A percentile compares a stretch with the other conserved stretches of the same genome.
Evolutionary conservation across 345 rosid species (phyloP).

Genomic region (Schrenkiella parvula): DNA sequence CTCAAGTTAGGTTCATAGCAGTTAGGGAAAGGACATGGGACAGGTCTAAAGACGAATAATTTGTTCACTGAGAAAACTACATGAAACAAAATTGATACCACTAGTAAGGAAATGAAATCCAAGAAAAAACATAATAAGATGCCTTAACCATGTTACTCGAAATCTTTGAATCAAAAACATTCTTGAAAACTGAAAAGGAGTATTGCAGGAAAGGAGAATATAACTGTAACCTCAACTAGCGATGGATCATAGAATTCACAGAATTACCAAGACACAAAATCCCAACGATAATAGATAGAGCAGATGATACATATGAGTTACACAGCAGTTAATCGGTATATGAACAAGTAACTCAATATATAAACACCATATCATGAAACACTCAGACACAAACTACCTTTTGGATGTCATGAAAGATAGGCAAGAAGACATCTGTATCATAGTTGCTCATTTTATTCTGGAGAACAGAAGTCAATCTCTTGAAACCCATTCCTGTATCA

Average conservation of each 20-base stretch:
- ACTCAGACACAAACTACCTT: constrained; percentile 36
- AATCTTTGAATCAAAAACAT: too few relatives aligned
- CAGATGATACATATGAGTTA: too few relatives aligned
- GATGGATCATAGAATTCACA: not conserved
- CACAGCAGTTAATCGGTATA: not conserved
- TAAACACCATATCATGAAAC: not conserved
- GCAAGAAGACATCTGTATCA: constrained; percentile 81
- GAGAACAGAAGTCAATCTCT: constrained; percentile 74
- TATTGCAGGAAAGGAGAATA: not conserved
- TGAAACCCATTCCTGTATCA: constrained; percentile 92
- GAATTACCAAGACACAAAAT: not conserved
- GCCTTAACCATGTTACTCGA: not conserved
- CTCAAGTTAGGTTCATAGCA: not conserved
- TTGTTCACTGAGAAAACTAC: not conserved
- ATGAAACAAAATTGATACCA: not conserved
- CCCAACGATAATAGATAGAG: not conserved
- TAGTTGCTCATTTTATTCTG: constrained; percentile 93
- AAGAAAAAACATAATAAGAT: not conserved
- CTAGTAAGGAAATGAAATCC: not conserved
- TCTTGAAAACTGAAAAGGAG: too few relatives aligned
- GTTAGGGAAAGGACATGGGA: too few relatives aligned
- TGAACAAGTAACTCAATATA: not conserved
- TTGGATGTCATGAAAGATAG: constrained; percentile 74
- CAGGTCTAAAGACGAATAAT: too few relatives aligned
- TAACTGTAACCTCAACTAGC: not conserved